Evolutionary conservation across 176 grass and related monocot genomes (phyloP).

Genomic region (Coix lacrymajobi): DNA sequence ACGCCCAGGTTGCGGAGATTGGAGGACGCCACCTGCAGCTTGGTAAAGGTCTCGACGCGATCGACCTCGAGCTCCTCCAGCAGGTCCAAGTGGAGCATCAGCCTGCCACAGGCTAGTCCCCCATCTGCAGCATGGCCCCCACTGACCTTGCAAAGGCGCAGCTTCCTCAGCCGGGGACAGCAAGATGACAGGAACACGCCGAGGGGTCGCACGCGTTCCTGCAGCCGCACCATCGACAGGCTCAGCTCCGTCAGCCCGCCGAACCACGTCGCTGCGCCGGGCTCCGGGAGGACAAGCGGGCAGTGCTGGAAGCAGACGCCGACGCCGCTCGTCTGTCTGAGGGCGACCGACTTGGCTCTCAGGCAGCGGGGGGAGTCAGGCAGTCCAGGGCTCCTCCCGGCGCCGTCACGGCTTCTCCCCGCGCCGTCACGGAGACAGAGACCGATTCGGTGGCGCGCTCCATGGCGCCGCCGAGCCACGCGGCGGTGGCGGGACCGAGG

Average conservation of each 20-base stretch:
- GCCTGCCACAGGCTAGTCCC: neutral
- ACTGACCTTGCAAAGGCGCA: neutral
- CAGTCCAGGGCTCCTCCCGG: neutral
- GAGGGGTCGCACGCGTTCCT: neutral
- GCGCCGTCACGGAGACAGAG: neutral
- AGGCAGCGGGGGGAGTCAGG: neutral
- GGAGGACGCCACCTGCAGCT: neutral
- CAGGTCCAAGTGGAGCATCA: conserved; percentile 9
- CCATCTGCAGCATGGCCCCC: neutral
- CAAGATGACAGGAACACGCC: conserved; percentile 18
- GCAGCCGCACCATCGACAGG: neutral
- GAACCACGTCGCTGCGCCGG: too few species aligned
- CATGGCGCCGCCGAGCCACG: conserved; percentile 12
- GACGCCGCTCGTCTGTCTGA: neutral
- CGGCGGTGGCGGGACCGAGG: neutral
- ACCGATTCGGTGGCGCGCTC: neutral
- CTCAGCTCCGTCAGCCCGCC: neutral
- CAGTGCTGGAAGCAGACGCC: neutral
- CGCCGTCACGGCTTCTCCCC: too few species aligned
- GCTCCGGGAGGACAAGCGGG: neutral
- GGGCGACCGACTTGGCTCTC: neutral
- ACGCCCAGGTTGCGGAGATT: neutral
- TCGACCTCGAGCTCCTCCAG: conserved; percentile 7
- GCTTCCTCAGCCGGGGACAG: neutral
- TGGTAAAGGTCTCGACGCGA: neutral